Conservation (phyloP, 1,139 yeast species). For the Geotrichum europaeum region DNA sequence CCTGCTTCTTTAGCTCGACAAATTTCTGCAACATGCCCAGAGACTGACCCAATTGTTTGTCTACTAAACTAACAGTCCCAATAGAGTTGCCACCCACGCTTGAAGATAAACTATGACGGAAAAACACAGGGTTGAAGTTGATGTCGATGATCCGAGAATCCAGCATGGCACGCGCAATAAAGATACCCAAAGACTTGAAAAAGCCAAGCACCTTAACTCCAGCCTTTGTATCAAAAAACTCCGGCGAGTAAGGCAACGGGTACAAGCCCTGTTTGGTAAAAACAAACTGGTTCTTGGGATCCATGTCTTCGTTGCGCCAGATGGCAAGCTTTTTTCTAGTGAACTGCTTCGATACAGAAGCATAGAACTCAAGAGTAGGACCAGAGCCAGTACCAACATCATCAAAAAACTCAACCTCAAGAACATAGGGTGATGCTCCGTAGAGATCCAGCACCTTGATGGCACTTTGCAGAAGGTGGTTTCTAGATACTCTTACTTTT, state of each 20-base stretch:
- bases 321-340: conserved; percentile 49
- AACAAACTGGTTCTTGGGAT: conserved; percentile 40
- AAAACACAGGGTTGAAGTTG: conserved; percentile 65
- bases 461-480: conserved; percentile 69
- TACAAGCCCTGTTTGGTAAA: conserved; percentile 52
- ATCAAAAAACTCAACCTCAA: conserved; percentile 83
- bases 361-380: conserved; percentile 89
- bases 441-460: conserved; percentile 69
- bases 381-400: conserved; percentile 98
- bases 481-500: conserved; percentile 72
- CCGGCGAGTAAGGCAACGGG: conserved; percentile 54
- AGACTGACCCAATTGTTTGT: conserved; percentile 56
- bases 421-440: conserved; percentile 71
- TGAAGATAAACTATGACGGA: conserved; percentile 33
- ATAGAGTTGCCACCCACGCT: conserved; percentile 25
- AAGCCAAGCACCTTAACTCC: conserved; percentile 46
- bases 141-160: conserved; percentile 86
- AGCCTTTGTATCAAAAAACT: conserved; percentile 10
- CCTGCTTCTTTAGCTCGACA: conserved; percentile 27
- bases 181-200: conserved; percentile 69
- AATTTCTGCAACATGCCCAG: conserved; percentile 48
- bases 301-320: conserved; percentile 57
- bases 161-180: conserved; percentile 77
- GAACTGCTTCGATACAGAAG: conserved; percentile 73
- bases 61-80: conserved; percentile 45